Percentiles rank a stretch among this genome's conserved stretches.
Conservation (phyloP, 2,329 filamentous ascomycete species). For the Fusarium abutilonis region DNA sequence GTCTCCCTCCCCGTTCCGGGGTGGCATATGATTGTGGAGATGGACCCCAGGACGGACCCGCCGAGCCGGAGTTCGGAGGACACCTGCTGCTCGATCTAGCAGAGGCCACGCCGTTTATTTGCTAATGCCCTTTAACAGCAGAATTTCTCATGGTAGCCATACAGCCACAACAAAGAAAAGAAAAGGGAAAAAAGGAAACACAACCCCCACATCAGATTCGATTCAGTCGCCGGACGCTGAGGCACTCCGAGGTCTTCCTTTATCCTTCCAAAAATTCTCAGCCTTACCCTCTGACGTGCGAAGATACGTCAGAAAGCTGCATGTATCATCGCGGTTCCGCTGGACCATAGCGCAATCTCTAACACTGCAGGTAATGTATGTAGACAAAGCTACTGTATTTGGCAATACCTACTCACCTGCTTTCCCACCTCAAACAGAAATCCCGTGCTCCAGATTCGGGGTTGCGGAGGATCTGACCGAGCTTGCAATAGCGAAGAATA, state of each 20-base stretch:
- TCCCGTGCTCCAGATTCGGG: conserved; percentile 33
- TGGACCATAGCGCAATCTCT: conserved; percentile 42
- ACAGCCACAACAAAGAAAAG: background rate
- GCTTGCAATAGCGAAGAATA: conserved; percentile 16
- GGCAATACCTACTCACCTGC: conserved; percentile 14
- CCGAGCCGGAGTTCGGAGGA: conserved; percentile 42
- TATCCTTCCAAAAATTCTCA: conserved; percentile 23
- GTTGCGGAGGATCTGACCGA: conserved; percentile 29
- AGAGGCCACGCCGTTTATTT: conserved; percentile 26
- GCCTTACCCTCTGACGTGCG: conserved; percentile 3
- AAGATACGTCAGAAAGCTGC: conserved; percentile 11
- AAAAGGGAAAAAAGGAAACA: background rate
- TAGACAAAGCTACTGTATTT: background rate
- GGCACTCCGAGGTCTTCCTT: conserved; percentile 5
- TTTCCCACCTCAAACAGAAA: conserved; percentile 10
- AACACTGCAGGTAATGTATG: conserved; percentile 3
- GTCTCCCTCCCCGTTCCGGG: conserved; percentile 39
- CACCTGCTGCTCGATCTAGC: conserved; percentile 30
- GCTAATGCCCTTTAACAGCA: conserved; percentile 12
- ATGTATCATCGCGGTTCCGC: conserved; percentile 39
- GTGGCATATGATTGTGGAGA: conserved; percentile 33
- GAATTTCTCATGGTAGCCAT: conserved; percentile 2
- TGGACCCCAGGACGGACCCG: conserved; percentile 35
- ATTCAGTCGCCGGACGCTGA: conserved; percentile 6
- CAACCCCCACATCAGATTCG: background rate